These are phyloP conservation scores for Fusarium chuoi DNA, from an alignment of 2,329 filamentous ascomycete genomes.

Conservation along the genomic window DNA sequence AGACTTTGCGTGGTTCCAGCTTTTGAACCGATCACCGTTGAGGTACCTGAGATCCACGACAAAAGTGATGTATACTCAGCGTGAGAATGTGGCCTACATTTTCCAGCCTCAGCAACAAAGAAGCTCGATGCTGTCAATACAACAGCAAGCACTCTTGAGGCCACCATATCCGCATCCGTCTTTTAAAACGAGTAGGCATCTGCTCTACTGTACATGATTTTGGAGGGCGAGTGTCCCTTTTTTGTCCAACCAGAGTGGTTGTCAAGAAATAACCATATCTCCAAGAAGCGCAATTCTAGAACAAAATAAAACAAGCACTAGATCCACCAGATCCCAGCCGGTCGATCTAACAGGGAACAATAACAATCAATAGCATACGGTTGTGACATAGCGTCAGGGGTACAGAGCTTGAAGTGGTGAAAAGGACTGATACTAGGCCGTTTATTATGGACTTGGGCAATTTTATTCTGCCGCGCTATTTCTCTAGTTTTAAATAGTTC, in stretches of 20 bases:
- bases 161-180: neutral
- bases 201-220: neutral
- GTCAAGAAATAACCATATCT: neutral
- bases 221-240: neutral
- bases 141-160: neutral
- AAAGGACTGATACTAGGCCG: neutral
- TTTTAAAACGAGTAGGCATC: neutral
- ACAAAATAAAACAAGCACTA: neutral
- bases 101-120: neutral
- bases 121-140: neutral
- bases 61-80: neutral
- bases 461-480: neutral
- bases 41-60: neutral
- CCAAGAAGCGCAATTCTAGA: neutral
- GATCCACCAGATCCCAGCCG: neutral
- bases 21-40: neutral
- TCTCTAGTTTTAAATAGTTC: neutral
- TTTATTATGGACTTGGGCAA: neutral
- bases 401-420: neutral
- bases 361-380: neutral
- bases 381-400: neutral
- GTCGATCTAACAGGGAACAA: neutral
- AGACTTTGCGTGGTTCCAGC: neutral
- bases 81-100: neutral
- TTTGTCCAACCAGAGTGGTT: neutral